Evolutionary conservation across 805 yeast species (phyloP).

Genomic region (Lipomyces yamanashiensis): DNA sequence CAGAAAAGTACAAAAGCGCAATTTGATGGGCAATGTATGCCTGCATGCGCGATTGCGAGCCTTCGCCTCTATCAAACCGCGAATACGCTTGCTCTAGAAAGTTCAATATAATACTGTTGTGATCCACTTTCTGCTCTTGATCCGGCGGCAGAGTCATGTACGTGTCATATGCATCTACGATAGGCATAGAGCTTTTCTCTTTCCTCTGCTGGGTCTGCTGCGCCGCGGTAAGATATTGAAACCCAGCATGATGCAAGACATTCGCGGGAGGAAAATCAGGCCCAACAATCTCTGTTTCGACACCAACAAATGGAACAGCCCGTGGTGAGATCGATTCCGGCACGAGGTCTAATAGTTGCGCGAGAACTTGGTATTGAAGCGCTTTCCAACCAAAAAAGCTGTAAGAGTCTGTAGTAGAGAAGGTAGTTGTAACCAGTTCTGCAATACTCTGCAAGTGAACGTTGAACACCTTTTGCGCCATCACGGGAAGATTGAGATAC

Average conservation of each 20-base stretch:
- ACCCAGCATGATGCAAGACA: constrained; percentile 36
- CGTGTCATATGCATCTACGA: constrained; percentile 4
- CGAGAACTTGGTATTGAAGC: constrained; percentile 68
- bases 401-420: constrained; percentile 41
- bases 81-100: constrained; percentile 29
- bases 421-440: constrained; percentile 45
- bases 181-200: not conserved
- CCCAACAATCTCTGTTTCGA: constrained; percentile 18
- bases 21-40: constrained; percentile 43
- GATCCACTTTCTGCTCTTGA: constrained; percentile 22
- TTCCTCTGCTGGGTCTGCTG: constrained; percentile 41
- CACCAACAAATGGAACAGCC: constrained; percentile 44
- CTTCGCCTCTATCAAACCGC: constrained; percentile 23
- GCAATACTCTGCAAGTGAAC: constrained; percentile 63
- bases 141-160: constrained; percentile 26
- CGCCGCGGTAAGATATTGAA: constrained; percentile 37
- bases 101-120: constrained; percentile 13
- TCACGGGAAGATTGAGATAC: constrained; percentile 60
- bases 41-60: constrained; percentile 31
- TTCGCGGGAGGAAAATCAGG: constrained; percentile 36
- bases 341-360: constrained; percentile 57
- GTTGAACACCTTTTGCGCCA: constrained; percentile 66
- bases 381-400: constrained; percentile 59
- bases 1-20: constrained; percentile 53
- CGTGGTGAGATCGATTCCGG: constrained; percentile 52